These are phyloP conservation scores for Ceratobasidium sp. DNA, from an alignment of 1,284 basidiomycete genomes.

Conservation along the genomic window DNA sequence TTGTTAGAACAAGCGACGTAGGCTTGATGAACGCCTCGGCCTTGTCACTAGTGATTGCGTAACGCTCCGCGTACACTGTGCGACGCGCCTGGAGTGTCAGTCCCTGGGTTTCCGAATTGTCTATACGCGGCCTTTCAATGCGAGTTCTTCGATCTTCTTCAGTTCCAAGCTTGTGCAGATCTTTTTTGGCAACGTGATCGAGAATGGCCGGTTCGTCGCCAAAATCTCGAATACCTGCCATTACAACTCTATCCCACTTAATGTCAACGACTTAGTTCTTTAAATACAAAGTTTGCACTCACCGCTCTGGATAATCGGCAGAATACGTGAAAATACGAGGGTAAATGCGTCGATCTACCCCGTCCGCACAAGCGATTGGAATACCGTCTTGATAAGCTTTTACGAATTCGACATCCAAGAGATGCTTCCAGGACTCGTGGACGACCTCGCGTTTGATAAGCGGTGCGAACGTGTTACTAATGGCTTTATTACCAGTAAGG, in stretches of 20 bases:
- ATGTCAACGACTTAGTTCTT: not conserved
- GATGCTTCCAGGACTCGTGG: constrained; percentile 53
- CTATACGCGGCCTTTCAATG: not conserved
- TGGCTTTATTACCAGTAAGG: not conserved
- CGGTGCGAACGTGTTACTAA: constrained; percentile 45
- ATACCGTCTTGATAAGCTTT: constrained; percentile 55
- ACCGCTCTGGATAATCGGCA: constrained; percentile 58
- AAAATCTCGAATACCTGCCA: constrained; percentile 56
- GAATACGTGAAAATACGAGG: constrained; percentile 53
- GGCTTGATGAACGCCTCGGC: not conserved
- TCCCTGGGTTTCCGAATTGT: not conserved
- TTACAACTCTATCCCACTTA: constrained; percentile 53
- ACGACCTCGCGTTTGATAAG: constrained; percentile 55
- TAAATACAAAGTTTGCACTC: constrained; percentile 28
- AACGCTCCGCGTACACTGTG: not conserved
- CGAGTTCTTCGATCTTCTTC: not conserved
- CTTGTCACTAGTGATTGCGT: not conserved
- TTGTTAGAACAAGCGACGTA: constrained; percentile 1
- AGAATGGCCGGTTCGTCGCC: constrained; percentile 42
- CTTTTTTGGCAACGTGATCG: not conserved
- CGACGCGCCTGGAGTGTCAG: not conserved
- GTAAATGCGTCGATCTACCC: constrained; percentile 49
- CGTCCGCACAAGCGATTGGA: constrained; percentile 52
- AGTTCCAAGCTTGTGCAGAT: not conserved
- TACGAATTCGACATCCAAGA: constrained; percentile 55